A percentile compares a stretch with the other conserved stretches of the same genome.
These are phyloP conservation scores for Chenopodium quinoa DNA, from an alignment of 148 eudicot species.

Conservation along the genomic window DNA sequence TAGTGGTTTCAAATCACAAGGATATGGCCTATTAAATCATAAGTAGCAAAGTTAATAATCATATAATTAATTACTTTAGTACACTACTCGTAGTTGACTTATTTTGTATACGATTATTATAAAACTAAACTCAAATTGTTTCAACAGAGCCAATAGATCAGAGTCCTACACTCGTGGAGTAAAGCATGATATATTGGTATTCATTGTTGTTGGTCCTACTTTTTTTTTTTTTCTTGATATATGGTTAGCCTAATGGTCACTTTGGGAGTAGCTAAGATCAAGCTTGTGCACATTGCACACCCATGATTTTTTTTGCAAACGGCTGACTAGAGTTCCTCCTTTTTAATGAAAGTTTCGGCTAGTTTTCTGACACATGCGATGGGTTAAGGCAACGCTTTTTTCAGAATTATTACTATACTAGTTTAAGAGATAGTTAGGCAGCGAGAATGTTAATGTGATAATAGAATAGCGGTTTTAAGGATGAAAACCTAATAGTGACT, in stretches of 20 bases:
- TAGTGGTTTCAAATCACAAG: slow-evolving; percentile 1
- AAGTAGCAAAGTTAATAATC: neutral
- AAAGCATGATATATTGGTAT: neutral
- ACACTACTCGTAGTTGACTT: neutral
- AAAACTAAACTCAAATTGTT: too few species aligned
- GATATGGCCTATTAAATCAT: neutral
- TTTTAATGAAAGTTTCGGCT: too few species aligned
- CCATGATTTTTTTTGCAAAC: neutral
- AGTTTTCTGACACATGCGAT: too few species aligned
- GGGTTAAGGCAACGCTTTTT: too few species aligned
- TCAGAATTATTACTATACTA: too few species aligned
- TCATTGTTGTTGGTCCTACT: neutral
- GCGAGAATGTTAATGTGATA: too few species aligned
- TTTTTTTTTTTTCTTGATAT: too few species aligned
- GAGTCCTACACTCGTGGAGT: neutral
- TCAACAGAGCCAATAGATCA: neutral
- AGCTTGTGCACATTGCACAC: neutral
- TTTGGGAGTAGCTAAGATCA: neutral
- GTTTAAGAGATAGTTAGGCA: too few species aligned
- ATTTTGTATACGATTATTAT: neutral
- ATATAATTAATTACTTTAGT: neutral
- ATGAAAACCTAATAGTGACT: too few species aligned
- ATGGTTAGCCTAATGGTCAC: neutral
- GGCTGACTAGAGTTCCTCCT: neutral
- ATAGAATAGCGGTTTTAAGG: too few species aligned